phyloP scores from a whole-genome alignment of 768 basidiomycete genomes.

The Gautieria morchelliformis region DNA sequence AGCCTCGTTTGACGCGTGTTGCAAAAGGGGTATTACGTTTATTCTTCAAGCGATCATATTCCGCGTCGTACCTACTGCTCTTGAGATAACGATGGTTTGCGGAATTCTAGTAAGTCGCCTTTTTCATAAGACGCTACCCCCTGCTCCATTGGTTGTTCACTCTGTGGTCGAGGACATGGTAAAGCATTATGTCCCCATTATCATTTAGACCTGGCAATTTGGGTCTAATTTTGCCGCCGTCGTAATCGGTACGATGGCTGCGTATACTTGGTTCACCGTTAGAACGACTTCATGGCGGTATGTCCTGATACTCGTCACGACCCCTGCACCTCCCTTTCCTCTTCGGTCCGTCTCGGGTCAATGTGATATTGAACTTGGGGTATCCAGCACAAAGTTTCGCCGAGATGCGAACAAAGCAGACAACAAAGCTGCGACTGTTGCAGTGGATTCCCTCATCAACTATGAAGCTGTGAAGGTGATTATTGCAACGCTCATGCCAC shows the following conservation, averaged over 20 bases:
- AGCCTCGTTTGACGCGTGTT: not conserved
- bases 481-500: not conserved
- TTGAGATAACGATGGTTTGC: conserved; percentile 95
- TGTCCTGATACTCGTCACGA: conserved; percentile 10
- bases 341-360: not conserved
- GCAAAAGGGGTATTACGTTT: conserved; percentile 84
- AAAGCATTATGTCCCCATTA: not conserved
- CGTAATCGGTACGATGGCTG: conserved; percentile 71
- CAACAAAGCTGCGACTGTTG: conserved; percentile 88
- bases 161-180: not conserved
- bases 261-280: conserved; percentile 97
- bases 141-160: not conserved
- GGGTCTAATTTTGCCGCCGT: conserved; percentile 96
- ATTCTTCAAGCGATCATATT: conserved; percentile 88
- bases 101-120: conserved; percentile 74
- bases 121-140: not conserved
- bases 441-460: conserved; percentile 94
- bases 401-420: conserved; percentile 94
- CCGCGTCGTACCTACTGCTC: conserved; percentile 88
- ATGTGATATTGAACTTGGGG: not conserved
- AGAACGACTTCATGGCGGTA: conserved; percentile 94
- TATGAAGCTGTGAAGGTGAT: conserved; percentile 96
- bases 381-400: conserved; percentile 75
- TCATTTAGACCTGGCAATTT: conserved; percentile 82
- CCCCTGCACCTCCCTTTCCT: not conserved